Evolutionary conservation across 2,329 filamentous ascomycete genomes (phyloP).

Genomic region (Pezicula radicicola): DNA sequence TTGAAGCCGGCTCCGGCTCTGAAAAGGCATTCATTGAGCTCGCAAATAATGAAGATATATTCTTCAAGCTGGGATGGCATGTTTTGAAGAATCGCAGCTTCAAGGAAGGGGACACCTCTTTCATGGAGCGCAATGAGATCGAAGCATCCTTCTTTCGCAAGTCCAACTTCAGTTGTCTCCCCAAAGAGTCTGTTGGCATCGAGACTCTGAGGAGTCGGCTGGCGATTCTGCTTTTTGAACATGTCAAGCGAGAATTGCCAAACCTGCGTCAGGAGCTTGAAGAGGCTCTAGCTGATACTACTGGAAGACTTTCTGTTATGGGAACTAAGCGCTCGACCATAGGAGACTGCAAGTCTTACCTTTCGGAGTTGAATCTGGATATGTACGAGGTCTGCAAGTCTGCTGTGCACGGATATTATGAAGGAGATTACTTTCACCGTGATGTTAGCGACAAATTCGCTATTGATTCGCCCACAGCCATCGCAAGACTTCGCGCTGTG

Average conservation of each 20-base stretch:
- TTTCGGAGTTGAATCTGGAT: slow-evolving; percentile 24
- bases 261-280: slow-evolving; percentile 20
- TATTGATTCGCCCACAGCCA: slow-evolving; percentile 5
- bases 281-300: not conserved
- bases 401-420: slow-evolving; percentile 30
- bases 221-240: slow-evolving; percentile 25
- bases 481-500: slow-evolving; percentile 24
- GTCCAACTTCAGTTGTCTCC: slow-evolving; percentile 24
- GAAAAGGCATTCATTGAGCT: slow-evolving; percentile 33
- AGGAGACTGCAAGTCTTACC: slow-evolving; percentile 20
- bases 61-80: slow-evolving; percentile 46
- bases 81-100: slow-evolving; percentile 41
- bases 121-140: slow-evolving; percentile 16
- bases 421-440: slow-evolving; percentile 24
- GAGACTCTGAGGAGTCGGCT: slow-evolving; percentile 19
- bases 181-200: slow-evolving; percentile 21
- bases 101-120: slow-evolving; percentile 31
- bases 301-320: slow-evolving; percentile 7
- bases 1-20: slow-evolving; percentile 30
- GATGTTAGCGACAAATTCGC: slow-evolving; percentile 12
- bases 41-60: slow-evolving; percentile 36
- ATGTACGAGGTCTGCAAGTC: slow-evolving; percentile 27
- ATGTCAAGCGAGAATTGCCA: slow-evolving; percentile 28
- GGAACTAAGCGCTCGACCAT: slow-evolving; percentile 12
- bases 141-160: slow-evolving; percentile 21